These are phyloP conservation scores for Alnus glutinosa DNA, from an alignment of 306 rosid genomes.

Conservation along the genomic window DNA sequence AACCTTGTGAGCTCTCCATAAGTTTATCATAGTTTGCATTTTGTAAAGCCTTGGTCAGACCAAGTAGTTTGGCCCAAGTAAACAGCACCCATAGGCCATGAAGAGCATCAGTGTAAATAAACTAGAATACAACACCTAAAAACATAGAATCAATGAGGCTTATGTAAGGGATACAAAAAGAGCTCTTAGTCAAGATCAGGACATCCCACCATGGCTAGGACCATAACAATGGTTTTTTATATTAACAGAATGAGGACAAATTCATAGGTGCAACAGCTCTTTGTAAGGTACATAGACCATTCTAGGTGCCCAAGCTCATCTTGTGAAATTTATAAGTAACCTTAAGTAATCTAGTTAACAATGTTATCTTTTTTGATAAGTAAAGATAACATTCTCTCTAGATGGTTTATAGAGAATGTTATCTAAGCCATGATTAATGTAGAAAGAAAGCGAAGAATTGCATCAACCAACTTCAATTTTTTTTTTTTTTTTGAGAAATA, in stretches of 20 bases:
- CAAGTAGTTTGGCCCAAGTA: neutral
- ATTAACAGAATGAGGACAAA: neutral
- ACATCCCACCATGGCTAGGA: neutral
- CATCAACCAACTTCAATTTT: neutral
- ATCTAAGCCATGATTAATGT: neutral
- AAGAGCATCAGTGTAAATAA: neutral
- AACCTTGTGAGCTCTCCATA: neutral
- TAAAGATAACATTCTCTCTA: too few relatives aligned
- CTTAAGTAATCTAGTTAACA: neutral
- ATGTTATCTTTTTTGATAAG: neutral
- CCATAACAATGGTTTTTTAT: neutral
- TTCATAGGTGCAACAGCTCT: neutral
- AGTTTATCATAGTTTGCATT: neutral
- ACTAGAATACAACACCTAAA: neutral
- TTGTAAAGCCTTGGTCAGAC: neutral
- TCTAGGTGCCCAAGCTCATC: neutral
- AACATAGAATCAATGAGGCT: neutral
- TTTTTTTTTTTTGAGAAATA: too few relatives aligned
- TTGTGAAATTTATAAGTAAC: neutral
- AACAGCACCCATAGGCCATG: slow-evolving; percentile 1
- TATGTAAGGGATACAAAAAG: neutral
- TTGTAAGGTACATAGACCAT: too few relatives aligned
- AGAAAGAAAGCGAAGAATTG: neutral
- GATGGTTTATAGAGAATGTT: too few relatives aligned
- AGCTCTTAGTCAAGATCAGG: neutral